Evolutionary conservation across 352 stramenopile species (phyloP), one percentile per base, ranked within the genome.

Genomic region (Phytophthora cryptogea): DNA sequence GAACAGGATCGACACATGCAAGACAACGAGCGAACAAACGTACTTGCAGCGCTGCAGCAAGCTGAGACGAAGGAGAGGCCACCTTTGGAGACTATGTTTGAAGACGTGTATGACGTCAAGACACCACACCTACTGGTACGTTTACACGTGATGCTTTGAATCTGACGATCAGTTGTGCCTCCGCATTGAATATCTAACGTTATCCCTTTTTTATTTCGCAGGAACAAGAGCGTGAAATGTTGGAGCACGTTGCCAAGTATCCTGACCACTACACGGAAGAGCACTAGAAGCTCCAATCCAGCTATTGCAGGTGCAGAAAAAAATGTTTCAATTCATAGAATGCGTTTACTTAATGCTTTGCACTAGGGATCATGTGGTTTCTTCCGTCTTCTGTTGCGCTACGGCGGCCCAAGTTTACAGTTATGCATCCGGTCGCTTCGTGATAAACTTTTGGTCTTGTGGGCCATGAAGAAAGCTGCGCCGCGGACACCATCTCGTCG

Each of bases 101-200:
- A 97, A 31, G 97, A 99, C 70, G 97, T 99, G 4, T 99, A 99
- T 66, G 70, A 97, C 47, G 82, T 97, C 46, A 98, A 98, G 66
- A 93, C 95, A 27, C 79, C 68, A 8, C 89, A 99, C 64, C 74
- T 99, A 11, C 52, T 94, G 47, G 84, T 95, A 79, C 31, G 70
- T 72, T 55, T 17, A 23, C 20, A 23, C 20, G 20, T 23, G 20
- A 23, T 23, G 20, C 2, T 23, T 23, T 23, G 20, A 23, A 23
- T 23, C 20, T 23, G 20, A 2, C 20, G 20, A 23, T 23, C 20
- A 2, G 20, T 23, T 23, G 20, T 23, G 20, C 1, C 20, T 23
- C 20, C 20, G 20, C 20, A 23, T 23, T 23, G 20, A 23, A 20
- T 17, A 41, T 23, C 36, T 41, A 41, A 41, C 36, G n/a, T 8